Evolutionary conservation across 371 early-diverging fungal genomes (phyloP).

Genomic region (Synchytrium microbalum): DNA sequence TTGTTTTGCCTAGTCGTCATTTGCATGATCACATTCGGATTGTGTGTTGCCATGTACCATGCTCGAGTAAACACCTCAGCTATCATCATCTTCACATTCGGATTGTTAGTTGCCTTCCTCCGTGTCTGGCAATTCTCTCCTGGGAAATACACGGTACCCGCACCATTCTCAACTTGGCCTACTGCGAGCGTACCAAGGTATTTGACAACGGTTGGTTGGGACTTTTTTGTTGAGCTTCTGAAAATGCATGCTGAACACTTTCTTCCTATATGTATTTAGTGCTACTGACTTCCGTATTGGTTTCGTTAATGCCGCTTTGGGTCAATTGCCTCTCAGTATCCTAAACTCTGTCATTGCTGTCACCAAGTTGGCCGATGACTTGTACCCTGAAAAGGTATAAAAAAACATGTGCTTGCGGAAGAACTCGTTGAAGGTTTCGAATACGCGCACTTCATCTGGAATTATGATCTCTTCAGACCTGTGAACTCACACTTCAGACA

Average conservation of each 20-base stretch:
- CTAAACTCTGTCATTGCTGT: constrained; percentile 83
- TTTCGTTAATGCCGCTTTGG: constrained; percentile 72
- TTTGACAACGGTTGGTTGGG: too few relatives aligned
- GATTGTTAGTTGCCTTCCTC: constrained; percentile 59
- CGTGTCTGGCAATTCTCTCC: neutral
- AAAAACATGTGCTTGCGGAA: neutral
- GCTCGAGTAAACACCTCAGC: constrained; percentile 61
- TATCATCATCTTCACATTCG: constrained; percentile 63
- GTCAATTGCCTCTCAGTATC: constrained; percentile 77
- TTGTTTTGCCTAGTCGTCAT: neutral
- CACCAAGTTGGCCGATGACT: constrained; percentile 65
- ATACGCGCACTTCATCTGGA: too few relatives aligned
- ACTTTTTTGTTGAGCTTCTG: too few relatives aligned
- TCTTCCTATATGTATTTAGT: constrained; percentile 39
- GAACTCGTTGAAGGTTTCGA: too few relatives aligned
- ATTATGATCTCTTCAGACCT: too few relatives aligned
- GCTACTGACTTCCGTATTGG: constrained; percentile 56
- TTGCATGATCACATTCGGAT: neutral
- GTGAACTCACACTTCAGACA: neutral
- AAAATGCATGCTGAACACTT: too few relatives aligned
- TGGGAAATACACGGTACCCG: constrained; percentile 4
- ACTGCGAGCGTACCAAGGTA: constrained; percentile 33
- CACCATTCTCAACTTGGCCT: constrained; percentile 14
- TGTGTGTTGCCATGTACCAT: constrained; percentile 49
- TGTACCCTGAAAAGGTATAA: constrained; percentile 59